Percentiles rank a stretch among this genome's conserved stretches.
Evolutionary conservation across 257 asterid species (phyloP).

Genomic region (Scutellaria galericulata): DNA sequence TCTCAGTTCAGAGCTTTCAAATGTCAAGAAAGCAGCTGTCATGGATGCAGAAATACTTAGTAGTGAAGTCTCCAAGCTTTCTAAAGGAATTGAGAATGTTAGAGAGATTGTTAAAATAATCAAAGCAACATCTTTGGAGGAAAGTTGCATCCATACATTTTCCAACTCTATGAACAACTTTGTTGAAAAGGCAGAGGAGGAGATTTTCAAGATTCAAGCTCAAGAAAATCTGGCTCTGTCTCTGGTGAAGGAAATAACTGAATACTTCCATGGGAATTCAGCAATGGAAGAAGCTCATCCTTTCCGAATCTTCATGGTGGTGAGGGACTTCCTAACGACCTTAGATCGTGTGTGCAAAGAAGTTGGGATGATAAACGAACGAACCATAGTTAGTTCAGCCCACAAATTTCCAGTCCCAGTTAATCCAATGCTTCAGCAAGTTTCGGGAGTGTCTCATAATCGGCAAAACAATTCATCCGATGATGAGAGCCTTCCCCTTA

Average conservation of each 20-base stretch:
- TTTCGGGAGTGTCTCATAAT: slow-evolving; percentile 44
- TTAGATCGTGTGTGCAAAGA: slow-evolving; percentile 94
- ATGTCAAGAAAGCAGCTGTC: slow-evolving; percentile 89
- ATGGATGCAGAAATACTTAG: slow-evolving; percentile 94
- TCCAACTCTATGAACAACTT: slow-evolving; percentile 54
- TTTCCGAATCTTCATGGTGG: slow-evolving; percentile 89
- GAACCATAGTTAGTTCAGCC: slow-evolving; percentile 70
- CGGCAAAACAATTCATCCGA: slow-evolving; percentile 51
- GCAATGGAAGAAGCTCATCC: slow-evolving; percentile 95
- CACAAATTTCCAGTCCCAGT: slow-evolving; percentile 88
- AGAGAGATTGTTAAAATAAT: slow-evolving; percentile 51
- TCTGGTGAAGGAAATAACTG: slow-evolving; percentile 90
- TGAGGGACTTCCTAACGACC: slow-evolving; percentile 75
- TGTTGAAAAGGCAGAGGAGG: slow-evolving; percentile 75
- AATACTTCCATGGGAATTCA: slow-evolving; percentile 94
- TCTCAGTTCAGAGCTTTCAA: slow-evolving; percentile 71
- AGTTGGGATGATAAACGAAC: slow-evolving; percentile 86
- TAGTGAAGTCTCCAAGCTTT: slow-evolving; percentile 74
- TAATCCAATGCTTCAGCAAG: slow-evolving; percentile 80
- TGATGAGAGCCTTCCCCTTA: slow-evolving; percentile 54
- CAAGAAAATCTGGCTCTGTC: slow-evolving; percentile 79
- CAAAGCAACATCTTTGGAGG: slow-evolving; percentile 37
- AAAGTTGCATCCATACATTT: slow-evolving; percentile 47
- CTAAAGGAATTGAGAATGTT: slow-evolving; percentile 63
- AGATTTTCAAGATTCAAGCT: slow-evolving; percentile 78